phyloP scores from a whole-genome alignment of 208 protist genomes.

The Endotrypanum monterogeii region DNA sequence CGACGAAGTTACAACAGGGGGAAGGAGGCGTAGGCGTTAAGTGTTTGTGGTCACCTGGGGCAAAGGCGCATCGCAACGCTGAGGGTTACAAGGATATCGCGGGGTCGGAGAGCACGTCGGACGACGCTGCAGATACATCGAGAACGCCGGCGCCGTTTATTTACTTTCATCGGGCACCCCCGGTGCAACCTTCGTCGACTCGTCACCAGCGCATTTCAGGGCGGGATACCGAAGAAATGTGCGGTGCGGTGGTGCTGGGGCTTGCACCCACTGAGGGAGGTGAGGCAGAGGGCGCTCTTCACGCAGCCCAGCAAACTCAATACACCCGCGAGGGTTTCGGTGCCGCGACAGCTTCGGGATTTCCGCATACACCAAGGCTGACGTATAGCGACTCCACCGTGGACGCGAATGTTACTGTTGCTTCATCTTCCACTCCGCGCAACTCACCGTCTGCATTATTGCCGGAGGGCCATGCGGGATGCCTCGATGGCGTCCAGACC shows the following conservation, averaged over 20 bases:
- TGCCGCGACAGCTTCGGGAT: background rate
- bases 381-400: background rate
- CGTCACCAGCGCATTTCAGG: background rate
- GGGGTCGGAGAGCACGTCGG: background rate
- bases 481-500: background rate
- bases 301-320: background rate
- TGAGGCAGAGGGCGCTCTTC: background rate
- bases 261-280: background rate
- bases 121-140: background rate
- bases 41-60: background rate
- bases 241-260: background rate
- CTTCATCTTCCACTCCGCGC: conserved; percentile 1
- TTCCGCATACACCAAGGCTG: background rate
- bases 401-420: background rate
- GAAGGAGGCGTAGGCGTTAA: background rate
- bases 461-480: background rate
- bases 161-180: conserved; percentile 30
- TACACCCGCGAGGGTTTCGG: background rate
- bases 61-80: background rate
- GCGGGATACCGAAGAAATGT: background rate
- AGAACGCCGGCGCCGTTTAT: conserved; percentile 2
- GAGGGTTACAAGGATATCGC: background rate
- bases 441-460: background rate
- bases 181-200: conserved; percentile 1
- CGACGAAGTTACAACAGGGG: background rate